Base-by-base conservation (phyloP, 2,329 filamentous ascomycete genomes). In the Ophiocordyceps camponoti-saundersi region DNA sequence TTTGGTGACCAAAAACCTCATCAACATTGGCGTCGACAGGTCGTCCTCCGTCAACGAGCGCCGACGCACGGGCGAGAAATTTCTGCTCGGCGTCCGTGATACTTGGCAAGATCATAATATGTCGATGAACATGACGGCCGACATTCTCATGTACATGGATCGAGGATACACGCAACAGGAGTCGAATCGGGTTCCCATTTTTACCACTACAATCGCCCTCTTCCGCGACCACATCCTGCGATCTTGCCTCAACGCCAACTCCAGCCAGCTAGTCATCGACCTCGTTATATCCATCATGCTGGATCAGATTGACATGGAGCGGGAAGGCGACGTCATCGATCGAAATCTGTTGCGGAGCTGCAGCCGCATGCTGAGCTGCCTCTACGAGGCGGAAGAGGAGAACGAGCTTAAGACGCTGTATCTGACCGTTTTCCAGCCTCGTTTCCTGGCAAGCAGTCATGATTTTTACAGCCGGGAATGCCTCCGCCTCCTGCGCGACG, bases 71-170 rank as follows among this genome's bases (percentile, higher is more conserved):
- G 89, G 89, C 44, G 88, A 95, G 63, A 80, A 75, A 57, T 93
- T 96, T 53, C 65, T 98, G 49, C 77, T 77, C 47, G 82, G 79
- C 0, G 63, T 96, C 15, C 82, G 82, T 54, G 72, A 80, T 48
- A 79, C 81, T 2, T 98, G 89, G 87, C 79, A 88, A 50, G 84
- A 93, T 51, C 89, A 98, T 59, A 85, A 89, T 59, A 77, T 85
- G 48, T 89, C 85, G 42, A 95, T 95, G 85, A 88, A 87, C 59
- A 96, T 96, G 90, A 82, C 87, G 45, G 88, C 89, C 4, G 92
- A 96, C 61, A 87, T 96, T 30, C 72, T 96, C 46, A 95, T 96
- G 88, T 95, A 95, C 59, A 86, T 98, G 71, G 90, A 98, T 59
- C 82, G 88, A 45, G 81, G 89, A 26, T 88, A 85, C 57, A 82